Evolutionary conservation across 768 basidiomycete species (phyloP), one percentile per base, ranked within the genome.

Genomic region (Leucogyrophana mollusca): DNA sequence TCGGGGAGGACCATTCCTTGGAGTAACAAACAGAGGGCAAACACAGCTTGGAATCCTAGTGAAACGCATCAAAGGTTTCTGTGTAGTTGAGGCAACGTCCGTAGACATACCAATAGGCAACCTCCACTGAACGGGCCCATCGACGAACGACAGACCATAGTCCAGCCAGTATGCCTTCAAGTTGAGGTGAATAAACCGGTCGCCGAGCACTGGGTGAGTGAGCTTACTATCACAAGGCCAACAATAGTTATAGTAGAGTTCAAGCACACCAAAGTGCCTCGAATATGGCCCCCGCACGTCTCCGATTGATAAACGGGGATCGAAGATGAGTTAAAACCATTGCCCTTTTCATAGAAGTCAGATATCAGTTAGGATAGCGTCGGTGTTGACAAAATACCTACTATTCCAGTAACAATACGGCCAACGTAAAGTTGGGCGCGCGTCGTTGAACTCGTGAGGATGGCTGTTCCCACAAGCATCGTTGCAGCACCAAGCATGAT

Each of bases 271-370:
- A 68, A 52, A n/a, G 55, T 58, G 24, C 69, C 69, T 22, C 69
- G 58, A 34, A 69, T 61, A 40, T 58, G 54, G 13, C 69, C 69
- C 14, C 57, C 59, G 34, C 67, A 69, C 4, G 69, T 70, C 50
- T 71, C 70, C 25, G 67, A 67, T 45, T 70, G 69, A 43, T 69
- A 70, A 3, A 70, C 66, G 9, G 69, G 69, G 20, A 71, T 68
- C 3, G 68, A 67, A 1, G 69, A 71, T 8, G 67, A 67, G 51
- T 70, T 71, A 45, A 69, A 70, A 9, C 67, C 70, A 47, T 71
- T 71, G 16, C 69, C 70, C 68, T 67, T 47, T 13, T 11, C n/a
- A n/a, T n/a, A n/a, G n/a, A n/a, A n/a, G n/a, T n/a, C n/a, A n/a
- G n/a, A n/a, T n/a, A n/a, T n/a, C n/a, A n/a, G n/a, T n/a, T n/a